Evolutionary conservation across 345 rosid genomes (phyloP).

Genomic region (Euclidium syriacum): DNA sequence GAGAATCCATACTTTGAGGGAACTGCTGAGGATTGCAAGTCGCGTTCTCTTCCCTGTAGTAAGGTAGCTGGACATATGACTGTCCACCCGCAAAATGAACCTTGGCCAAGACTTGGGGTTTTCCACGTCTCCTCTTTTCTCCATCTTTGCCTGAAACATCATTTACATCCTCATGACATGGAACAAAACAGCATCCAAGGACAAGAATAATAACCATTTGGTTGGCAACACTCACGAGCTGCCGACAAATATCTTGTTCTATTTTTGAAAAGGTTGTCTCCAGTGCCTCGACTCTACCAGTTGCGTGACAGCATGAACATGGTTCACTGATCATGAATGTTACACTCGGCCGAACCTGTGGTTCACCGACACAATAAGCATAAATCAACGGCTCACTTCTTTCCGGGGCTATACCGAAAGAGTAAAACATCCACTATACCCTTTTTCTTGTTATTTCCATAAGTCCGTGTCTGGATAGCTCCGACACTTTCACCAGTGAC

Average conservation of each 20-base stretch:
- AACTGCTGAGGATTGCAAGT: conserved; percentile 83
- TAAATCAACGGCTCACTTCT: background rate
- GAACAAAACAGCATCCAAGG: background rate
- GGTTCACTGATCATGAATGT: conserved; percentile 96
- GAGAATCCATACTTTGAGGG: conserved; percentile 93
- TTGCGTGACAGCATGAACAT: conserved; percentile 84
- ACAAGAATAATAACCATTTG: background rate
- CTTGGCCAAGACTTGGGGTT: conserved; percentile 86
- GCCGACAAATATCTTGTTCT: conserved; percentile 87
- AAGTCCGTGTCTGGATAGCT: conserved; percentile 88
- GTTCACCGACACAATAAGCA: background rate
- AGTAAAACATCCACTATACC: conserved; percentile 42
- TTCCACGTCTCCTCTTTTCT: conserved; percentile 55
- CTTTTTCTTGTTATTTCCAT: conserved; percentile 99
- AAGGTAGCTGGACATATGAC: conserved; percentile 78
- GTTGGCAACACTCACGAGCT: conserved; percentile 54
- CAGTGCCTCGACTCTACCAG: conserved; percentile 96
- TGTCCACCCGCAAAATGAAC: conserved; percentile 74
- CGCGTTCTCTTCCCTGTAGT: conserved; percentile 77
- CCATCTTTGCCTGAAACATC: conserved; percentile 52
- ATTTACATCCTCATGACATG: background rate
- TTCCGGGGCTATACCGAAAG: conserved; percentile 7
- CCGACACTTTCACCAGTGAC: conserved; percentile 85
- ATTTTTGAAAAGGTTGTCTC: conserved; percentile 94
- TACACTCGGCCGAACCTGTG: conserved; percentile 95